These are phyloP conservation scores for Paramecium primaurelia DNA, from an alignment of 73 alveolate genomes.

Conservation along the genomic window DNA sequence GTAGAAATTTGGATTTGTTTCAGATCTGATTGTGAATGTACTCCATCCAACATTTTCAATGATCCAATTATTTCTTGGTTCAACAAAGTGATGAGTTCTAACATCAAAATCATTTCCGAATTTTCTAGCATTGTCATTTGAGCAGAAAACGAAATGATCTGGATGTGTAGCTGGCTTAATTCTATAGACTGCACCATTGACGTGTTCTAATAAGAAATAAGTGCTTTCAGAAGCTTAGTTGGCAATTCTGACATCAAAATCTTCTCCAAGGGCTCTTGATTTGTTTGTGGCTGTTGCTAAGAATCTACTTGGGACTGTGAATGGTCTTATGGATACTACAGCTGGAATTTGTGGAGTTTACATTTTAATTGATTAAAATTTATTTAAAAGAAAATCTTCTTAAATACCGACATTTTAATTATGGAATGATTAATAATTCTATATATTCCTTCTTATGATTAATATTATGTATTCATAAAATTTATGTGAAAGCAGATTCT, in stretches of 20 bases:
- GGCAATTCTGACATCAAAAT: conserved; percentile 46
- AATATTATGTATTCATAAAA: neutral
- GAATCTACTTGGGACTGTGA: neutral
- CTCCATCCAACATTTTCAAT: conserved; percentile 28
- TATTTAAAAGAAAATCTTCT: neutral
- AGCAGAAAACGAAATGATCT: conserved; percentile 51
- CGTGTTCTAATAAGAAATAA: conserved; percentile 6
- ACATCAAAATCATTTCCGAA: conserved; percentile 31
- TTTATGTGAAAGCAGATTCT: neutral
- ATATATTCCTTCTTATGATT: neutral
- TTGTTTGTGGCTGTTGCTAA: conserved; percentile 21
- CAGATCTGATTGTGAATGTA: conserved; percentile 23
- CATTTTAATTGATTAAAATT: neutral
- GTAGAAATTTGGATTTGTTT: neutral
- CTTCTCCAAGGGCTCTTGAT: conserved; percentile 35
- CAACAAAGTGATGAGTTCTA: conserved; percentile 2
- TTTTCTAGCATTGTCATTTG: conserved; percentile 48
- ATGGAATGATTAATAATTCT: neutral
- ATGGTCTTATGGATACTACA: neutral
- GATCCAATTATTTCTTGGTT: conserved; percentile 20
- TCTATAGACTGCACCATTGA: neutral
- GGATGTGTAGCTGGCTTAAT: conserved; percentile 40
- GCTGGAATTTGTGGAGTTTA: conserved; percentile 8
- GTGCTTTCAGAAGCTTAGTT: neutral
- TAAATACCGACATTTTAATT: neutral